These are phyloP conservation scores for Fusarium haematococcum DNA, from an alignment of 2,329 filamentous ascomycete species.

Conservation along the genomic window DNA sequence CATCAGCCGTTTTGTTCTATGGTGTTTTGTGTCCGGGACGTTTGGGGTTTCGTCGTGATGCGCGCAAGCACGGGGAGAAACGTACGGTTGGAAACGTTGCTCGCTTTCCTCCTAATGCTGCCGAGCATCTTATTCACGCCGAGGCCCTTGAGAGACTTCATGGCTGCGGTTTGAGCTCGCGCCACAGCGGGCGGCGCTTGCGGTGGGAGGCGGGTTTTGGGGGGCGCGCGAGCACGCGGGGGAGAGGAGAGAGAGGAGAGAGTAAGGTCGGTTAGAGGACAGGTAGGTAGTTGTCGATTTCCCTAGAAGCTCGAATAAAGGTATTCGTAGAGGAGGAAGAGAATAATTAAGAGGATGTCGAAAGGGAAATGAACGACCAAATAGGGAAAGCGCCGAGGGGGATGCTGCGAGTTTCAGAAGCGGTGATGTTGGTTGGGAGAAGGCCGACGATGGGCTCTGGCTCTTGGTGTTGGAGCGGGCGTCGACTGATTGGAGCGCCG, in stretches of 20 bases:
- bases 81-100: conserved; percentile 41
- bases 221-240: conserved; percentile 15
- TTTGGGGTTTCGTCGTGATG: not conserved
- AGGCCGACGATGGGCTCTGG: conserved; percentile 22
- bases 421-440: conserved; percentile 33
- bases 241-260: conserved; percentile 3
- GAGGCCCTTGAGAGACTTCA: conserved; percentile 64
- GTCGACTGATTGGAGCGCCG: conserved; percentile 41
- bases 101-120: conserved; percentile 63
- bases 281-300: not conserved
- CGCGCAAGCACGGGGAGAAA: conserved; percentile 13
- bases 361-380: conserved; percentile 26
- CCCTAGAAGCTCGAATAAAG: not conserved
- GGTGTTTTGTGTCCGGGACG: not conserved
- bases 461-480: conserved; percentile 26
- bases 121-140: conserved; percentile 68
- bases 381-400: conserved; percentile 26
- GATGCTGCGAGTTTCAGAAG: conserved; percentile 36
- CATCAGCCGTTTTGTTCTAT: conserved; percentile 5
- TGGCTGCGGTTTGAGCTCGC: conserved; percentile 42
- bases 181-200: conserved; percentile 36
- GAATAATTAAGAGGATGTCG: not conserved
- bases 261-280: not conserved
- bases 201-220: conserved; percentile 1
- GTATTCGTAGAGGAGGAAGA: not conserved